Evolutionary conservation across 1,284 basidiomycete species (phyloP).

Genomic region (Apiotrichum siamense): DNA sequence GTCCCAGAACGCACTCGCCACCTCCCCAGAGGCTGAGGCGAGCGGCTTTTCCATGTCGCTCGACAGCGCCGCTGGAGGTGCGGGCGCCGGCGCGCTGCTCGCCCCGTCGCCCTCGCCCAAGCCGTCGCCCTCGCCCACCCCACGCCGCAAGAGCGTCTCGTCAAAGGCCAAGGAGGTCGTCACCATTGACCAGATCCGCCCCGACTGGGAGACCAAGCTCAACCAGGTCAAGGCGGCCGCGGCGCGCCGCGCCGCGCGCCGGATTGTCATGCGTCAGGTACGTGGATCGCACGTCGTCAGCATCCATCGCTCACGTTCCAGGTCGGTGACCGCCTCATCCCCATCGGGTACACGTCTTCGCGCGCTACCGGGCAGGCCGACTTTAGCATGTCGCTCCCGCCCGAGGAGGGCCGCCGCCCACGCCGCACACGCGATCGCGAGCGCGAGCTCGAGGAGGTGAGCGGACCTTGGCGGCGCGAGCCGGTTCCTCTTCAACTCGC

Average conservation of each 20-base stretch:
- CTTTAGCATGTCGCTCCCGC: conserved; percentile 39
- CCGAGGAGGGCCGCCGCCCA: conserved; percentile 8
- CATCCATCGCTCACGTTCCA: conserved; percentile 1
- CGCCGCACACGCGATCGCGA: conserved; percentile 48
- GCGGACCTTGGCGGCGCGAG: conserved; percentile 19
- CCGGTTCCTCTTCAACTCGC: not conserved
- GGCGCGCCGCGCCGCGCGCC: conserved; percentile 79
- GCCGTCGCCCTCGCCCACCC: not conserved
- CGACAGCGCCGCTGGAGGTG: conserved; percentile 56
- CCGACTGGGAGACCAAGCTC: conserved; percentile 90
- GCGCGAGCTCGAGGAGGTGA: conserved; percentile 80
- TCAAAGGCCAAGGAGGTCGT: conserved; percentile 65
- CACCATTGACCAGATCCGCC: conserved; percentile 84
- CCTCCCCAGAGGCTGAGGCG: conserved; percentile 58
- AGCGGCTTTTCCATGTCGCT: conserved; percentile 35
- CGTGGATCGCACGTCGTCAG: not conserved
- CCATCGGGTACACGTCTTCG: conserved; percentile 76
- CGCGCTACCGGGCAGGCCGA: conserved; percentile 43
- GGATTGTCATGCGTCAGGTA: conserved; percentile 92
- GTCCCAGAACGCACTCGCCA: conserved; percentile 27
- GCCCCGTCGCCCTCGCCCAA: conserved; percentile 16
- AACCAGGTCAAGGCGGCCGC: conserved; percentile 82
- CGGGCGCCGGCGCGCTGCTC: conserved; percentile 44
- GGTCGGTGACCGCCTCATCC: conserved; percentile 92
- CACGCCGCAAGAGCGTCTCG: conserved; percentile 49